Evolutionary conservation across 768 basidiomycete species (phyloP).

Genomic region (Mycena vulgaris): DNA sequence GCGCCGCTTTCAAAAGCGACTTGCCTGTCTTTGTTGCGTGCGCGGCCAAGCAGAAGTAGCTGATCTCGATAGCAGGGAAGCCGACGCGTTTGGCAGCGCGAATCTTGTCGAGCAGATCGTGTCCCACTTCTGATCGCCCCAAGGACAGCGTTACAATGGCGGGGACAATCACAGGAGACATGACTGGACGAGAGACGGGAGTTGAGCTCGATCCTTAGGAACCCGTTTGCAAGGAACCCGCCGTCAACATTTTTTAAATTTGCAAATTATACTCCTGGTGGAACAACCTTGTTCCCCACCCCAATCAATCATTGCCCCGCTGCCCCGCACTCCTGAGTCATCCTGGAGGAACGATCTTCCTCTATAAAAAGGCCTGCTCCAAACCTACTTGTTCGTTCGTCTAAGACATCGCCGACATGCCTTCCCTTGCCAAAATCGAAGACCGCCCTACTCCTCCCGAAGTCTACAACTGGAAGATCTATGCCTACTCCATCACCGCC

Average conservation of each 20-base stretch:
- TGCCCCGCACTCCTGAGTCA: no score
- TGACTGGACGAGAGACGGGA: neutral
- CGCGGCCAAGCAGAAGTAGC: conserved; percentile 11
- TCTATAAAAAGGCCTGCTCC: neutral
- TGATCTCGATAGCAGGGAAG: conserved; percentile 18
- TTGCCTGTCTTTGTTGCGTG: neutral
- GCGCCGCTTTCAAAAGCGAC: conserved; percentile 11
- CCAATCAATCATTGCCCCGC: neutral
- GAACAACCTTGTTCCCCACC: neutral
- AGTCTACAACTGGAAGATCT: conserved; percentile 26
- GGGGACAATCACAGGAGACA: neutral
- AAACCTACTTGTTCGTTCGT: neutral
- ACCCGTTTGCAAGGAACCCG: neutral
- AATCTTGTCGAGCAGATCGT: conserved; percentile 20
- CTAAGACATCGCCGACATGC: neutral
- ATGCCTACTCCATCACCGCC: conserved; percentile 14
- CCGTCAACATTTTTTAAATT: neutral
- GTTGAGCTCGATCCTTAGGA: no score
- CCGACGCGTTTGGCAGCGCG: conserved; percentile 17
- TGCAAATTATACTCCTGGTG: neutral
- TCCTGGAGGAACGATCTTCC: neutral
- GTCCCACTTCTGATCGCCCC: conserved; percentile 15
- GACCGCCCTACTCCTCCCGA: conserved; percentile 19
- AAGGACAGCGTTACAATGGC: conserved; percentile 16
- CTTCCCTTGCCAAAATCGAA: conserved; percentile 21